phyloP scores from a whole-genome alignment of 2,329 filamentous ascomycete species.

The Sphaerostilbella broomeana region DNA sequence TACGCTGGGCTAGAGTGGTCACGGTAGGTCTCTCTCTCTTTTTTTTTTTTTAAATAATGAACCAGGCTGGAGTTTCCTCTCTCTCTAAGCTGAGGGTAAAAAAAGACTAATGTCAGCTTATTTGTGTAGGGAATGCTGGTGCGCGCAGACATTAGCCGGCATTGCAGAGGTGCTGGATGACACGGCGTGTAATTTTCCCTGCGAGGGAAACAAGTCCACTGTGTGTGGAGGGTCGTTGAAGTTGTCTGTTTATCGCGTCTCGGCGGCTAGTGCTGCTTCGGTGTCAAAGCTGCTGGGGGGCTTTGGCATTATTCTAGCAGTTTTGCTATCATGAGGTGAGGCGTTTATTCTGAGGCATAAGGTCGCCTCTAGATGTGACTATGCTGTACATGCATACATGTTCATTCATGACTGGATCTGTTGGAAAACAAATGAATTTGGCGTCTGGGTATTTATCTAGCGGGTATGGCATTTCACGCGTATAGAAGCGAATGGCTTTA shows the following conservation, averaged over 20 bases:
- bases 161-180: conserved; percentile 43
- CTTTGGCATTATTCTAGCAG: conserved; percentile 2
- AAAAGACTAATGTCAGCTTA: neutral
- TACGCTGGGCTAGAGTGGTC: conserved; percentile 52
- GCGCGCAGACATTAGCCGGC: conserved; percentile 41
- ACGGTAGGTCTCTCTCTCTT: conserved; percentile 25
- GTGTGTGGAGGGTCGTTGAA: conserved; percentile 49
- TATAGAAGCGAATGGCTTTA: too few relatives aligned
- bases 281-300: conserved; percentile 7
- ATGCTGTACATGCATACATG: too few relatives aligned
- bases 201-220: conserved; percentile 45
- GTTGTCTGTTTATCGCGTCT: conserved; percentile 38
- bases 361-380: too few relatives aligned
- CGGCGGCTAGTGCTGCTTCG: conserved; percentile 7
- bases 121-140: conserved; percentile 56
- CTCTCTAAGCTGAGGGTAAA: neutral
- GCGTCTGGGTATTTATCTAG: too few relatives aligned
- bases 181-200: conserved; percentile 42
- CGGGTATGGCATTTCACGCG: too few relatives aligned
- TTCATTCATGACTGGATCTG: too few relatives aligned
- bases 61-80: neutral
- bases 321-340: conserved; percentile 10
- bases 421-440: too few relatives aligned
- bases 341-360: too few relatives aligned
- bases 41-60: too few relatives aligned